phyloP scores from a whole-genome alignment of 805 yeast species.

The Yarrowia sp. region DNA sequence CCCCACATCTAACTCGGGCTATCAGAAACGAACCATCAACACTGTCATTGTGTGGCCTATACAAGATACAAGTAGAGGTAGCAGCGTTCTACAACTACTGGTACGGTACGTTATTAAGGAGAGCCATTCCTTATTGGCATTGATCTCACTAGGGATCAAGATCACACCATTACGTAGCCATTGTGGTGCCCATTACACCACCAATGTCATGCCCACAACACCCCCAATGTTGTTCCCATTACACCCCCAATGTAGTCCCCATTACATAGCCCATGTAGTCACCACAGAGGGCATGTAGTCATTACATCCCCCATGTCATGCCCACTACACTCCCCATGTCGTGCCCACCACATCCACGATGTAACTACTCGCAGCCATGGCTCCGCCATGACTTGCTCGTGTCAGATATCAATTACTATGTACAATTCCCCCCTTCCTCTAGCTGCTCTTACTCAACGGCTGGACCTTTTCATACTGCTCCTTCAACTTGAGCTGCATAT shows the following conservation, averaged over 20 bases:
- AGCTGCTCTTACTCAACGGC: background rate
- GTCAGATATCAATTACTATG: constrained; percentile 10
- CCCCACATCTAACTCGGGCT: too few species aligned
- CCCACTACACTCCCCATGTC: background rate
- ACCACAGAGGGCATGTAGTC: background rate
- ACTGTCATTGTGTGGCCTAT: too few species aligned
- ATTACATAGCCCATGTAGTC: background rate
- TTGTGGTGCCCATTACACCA: background rate
- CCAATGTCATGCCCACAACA: background rate
- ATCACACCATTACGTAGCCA: background rate
- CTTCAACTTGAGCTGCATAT: constrained; percentile 17
- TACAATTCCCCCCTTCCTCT: background rate
- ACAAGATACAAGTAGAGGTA: too few species aligned
- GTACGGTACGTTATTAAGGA: too few species aligned
- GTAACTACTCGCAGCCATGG: too few species aligned
- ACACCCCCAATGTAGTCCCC: background rate
- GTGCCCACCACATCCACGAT: background rate
- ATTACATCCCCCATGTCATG: background rate
- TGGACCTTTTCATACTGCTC: constrained; percentile 25
- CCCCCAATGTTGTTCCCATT: background rate
- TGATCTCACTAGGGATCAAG: background rate
- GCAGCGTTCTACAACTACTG: too few species aligned
- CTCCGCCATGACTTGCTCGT: too few species aligned
- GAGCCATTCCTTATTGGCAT: too few species aligned
- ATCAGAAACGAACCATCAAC: too few species aligned